These are phyloP conservation scores for Fusarium gaditjirri DNA, from an alignment of 2,329 filamentous ascomycete species.

Conservation along the genomic window DNA sequence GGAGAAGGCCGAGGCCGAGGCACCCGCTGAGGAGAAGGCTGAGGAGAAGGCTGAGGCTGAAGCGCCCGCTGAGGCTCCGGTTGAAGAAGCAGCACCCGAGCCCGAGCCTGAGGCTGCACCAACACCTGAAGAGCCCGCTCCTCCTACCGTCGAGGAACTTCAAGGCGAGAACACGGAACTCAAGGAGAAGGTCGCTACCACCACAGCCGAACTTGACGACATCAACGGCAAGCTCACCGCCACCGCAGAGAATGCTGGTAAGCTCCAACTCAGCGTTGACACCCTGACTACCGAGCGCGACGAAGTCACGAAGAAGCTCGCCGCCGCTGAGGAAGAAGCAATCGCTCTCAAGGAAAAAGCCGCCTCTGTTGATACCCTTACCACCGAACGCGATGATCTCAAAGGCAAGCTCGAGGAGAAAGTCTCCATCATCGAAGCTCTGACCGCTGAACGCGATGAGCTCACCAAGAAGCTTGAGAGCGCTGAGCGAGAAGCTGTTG, in stretches of 20 bases:
- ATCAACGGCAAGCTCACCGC: constrained; percentile 27
- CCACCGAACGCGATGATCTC: constrained; percentile 32
- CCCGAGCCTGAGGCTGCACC: constrained; percentile 12
- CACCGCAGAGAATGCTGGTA: constrained; percentile 28
- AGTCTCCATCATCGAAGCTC: constrained; percentile 12
- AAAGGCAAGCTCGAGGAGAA: constrained; percentile 29
- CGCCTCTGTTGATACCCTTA: constrained; percentile 19
- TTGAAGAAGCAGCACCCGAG: constrained; percentile 14
- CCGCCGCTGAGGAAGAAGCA: constrained; percentile 26
- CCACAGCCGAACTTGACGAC: constrained; percentile 19
- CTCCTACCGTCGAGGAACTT: constrained; percentile 6
- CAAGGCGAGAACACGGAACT: constrained; percentile 34
- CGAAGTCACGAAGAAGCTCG: constrained; percentile 40
- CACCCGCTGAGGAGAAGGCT: background rate
- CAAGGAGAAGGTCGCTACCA: constrained; percentile 28
- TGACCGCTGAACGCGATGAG: constrained; percentile 26
- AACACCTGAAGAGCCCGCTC: background rate
- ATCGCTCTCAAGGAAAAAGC: constrained; percentile 32
- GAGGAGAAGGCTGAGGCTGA: background rate
- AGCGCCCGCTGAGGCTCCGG: background rate
- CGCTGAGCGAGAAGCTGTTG: constrained; percentile 37
- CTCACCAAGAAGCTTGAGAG: constrained; percentile 36
- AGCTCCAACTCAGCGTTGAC: constrained; percentile 30
- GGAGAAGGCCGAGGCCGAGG: background rate
- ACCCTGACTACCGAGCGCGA: constrained; percentile 29